Evolutionary conservation across 1,139 yeast genomes (phyloP).

Genomic region (Geotrichum phurueaensis): DNA sequence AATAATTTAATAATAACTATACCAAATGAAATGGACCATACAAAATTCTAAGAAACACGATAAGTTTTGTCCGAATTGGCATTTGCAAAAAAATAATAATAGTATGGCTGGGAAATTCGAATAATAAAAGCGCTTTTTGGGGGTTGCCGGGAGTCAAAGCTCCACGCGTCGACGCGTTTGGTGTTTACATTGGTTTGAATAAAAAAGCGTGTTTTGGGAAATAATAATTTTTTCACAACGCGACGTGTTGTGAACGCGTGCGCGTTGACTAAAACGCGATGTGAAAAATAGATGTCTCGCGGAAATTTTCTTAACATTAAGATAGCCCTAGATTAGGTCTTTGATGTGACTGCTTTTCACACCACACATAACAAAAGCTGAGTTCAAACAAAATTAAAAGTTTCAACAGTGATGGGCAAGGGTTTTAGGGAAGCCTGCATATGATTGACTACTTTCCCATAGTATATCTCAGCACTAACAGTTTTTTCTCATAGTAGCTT

Average conservation of each 20-base stretch:
- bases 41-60: too few relatives aligned
- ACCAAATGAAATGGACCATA: too few relatives aligned
- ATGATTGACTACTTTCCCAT: neutral
- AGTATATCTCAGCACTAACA: slow-evolving; percentile 1
- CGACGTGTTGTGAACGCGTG: neutral
- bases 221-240: neutral
- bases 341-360: slow-evolving; percentile 5
- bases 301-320: too few relatives aligned
- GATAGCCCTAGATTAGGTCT: slow-evolving; percentile 11
- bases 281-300: neutral
- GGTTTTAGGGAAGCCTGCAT: neutral
- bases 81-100: neutral
- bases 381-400: neutral
- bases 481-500: neutral
- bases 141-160: neutral
- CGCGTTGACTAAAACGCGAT: neutral
- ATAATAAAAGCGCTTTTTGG: neutral
- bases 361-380: neutral
- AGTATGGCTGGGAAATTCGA: neutral
- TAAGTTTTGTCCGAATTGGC: neutral
- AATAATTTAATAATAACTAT: too few relatives aligned
- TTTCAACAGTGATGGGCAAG: neutral
- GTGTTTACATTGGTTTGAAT: neutral
- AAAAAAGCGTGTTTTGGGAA: neutral
- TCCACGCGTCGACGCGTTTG: neutral